These are phyloP conservation scores for Cucurbita moschata DNA, from an alignment of 306 rosid genomes.

Conservation along the genomic window DNA sequence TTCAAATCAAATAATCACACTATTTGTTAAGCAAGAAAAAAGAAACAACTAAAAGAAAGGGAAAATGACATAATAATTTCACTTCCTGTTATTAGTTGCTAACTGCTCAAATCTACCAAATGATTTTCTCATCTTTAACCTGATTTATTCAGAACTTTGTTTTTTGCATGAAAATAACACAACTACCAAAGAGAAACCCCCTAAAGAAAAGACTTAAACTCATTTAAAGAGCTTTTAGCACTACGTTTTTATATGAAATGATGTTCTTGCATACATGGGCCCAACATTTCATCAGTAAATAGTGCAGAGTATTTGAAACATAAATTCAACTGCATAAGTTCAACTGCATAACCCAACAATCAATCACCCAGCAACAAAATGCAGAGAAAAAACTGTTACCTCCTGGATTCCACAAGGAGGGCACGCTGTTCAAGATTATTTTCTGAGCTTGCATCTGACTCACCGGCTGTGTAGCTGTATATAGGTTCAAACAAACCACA, in stretches of 20 bases:
- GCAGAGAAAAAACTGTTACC: constrained; percentile 26
- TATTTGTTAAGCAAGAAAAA: neutral
- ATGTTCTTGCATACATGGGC: neutral
- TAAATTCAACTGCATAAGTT: neutral
- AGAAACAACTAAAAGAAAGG: neutral
- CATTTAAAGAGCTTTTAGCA: neutral
- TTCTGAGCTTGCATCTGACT: constrained; percentile 35
- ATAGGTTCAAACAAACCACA: neutral
- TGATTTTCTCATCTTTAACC: neutral
- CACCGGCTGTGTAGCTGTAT: constrained; percentile 60
- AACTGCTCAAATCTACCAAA: neutral
- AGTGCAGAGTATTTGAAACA: neutral
- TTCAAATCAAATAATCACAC: neutral
- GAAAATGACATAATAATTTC: neutral
- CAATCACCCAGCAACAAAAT: neutral
- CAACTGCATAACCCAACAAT: neutral
- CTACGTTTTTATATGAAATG: neutral
- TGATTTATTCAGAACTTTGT: neutral
- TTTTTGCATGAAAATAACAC: neutral
- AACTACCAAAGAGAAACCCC: neutral
- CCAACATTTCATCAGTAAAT: neutral
- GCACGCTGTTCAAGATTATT: constrained; percentile 65
- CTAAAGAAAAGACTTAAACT: neutral
- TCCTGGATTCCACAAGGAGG: constrained; percentile 68
- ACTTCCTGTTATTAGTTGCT: neutral